These are phyloP conservation scores for Russula griseocarnosa DNA, from an alignment of 768 basidiomycete genomes.

Conservation along the genomic window DNA sequence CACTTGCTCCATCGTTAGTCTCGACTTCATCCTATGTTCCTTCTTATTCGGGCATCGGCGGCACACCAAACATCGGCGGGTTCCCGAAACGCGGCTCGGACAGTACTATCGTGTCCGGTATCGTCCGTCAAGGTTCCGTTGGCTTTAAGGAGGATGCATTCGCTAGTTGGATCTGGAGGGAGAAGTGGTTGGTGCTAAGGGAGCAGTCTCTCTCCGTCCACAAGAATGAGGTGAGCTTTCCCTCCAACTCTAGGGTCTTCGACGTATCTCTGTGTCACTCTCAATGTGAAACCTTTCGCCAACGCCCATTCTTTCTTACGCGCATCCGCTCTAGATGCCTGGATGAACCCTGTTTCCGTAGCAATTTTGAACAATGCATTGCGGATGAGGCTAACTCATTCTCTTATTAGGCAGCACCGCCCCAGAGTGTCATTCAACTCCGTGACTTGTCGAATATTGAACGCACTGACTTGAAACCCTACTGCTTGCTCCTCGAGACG, in stretches of 20 bases:
- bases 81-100: conserved; percentile 60
- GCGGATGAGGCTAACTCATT: neutral
- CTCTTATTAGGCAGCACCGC: conserved; percentile 44
- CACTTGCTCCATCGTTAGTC: conserved; percentile 44
- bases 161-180: conserved; percentile 86
- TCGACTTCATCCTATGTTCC: conserved; percentile 58
- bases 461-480: conserved; percentile 90
- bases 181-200: conserved; percentile 84
- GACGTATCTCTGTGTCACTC: neutral
- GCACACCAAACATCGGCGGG: conserved; percentile 79
- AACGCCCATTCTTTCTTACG: neutral
- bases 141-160: conserved; percentile 94
- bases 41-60: conserved; percentile 79
- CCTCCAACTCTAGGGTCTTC: neutral
- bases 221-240: conserved; percentile 81
- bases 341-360: neutral
- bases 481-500: conserved; percentile 84
- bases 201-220: conserved; percentile 77
- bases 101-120: conserved; percentile 37
- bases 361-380: neutral
- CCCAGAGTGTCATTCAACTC: conserved; percentile 60
- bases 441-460: conserved; percentile 83
- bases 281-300: neutral
- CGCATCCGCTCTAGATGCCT: neutral
- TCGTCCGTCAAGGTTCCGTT: conserved; percentile 69